A percentile compares a stretch with the other conserved stretches of the same genome.
Conservation (phyloP, 2,329 filamentous ascomycete genomes). For the Claviceps quebecensis region DNA sequence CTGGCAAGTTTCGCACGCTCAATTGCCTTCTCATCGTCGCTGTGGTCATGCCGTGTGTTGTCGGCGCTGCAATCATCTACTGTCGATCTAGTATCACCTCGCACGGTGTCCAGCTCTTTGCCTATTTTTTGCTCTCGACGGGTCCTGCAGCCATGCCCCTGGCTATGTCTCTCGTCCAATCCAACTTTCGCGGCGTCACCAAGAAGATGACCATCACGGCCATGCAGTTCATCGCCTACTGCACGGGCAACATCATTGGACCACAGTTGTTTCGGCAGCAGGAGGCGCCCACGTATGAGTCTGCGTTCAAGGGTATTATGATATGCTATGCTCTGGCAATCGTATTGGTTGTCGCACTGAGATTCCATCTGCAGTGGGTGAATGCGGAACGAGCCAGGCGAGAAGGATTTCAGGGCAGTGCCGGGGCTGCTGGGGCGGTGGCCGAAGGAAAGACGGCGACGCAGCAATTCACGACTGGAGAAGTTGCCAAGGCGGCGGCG, state of each 20-base stretch:
- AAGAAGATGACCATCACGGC: slow-evolving; percentile 48
- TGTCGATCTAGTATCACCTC: slow-evolving; percentile 23
- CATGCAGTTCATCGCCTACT: slow-evolving; percentile 41
- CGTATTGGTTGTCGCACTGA: slow-evolving; percentile 26
- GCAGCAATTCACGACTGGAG: slow-evolving; percentile 8
- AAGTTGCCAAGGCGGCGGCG: slow-evolving; percentile 18
- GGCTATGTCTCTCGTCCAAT: slow-evolving; percentile 38
- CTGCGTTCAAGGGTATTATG: slow-evolving; percentile 41
- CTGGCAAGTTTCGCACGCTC: slow-evolving; percentile 34
- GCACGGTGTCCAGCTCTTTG: slow-evolving; percentile 35
- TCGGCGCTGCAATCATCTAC: slow-evolving; percentile 40
- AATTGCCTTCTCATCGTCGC: slow-evolving; percentile 37
- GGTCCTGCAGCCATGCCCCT: slow-evolving; percentile 41
- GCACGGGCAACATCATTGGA: slow-evolving; percentile 40
- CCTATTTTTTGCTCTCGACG: slow-evolving; percentile 42
- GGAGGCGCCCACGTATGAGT: slow-evolving; percentile 37
- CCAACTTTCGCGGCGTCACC: slow-evolving; percentile 41
- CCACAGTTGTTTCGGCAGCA: slow-evolving; percentile 38
- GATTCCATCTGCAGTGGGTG: slow-evolving; percentile 31
- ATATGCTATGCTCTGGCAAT: slow-evolving; percentile 40
- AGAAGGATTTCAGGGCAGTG: slow-evolving; percentile 32
- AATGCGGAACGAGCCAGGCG: slow-evolving; percentile 27
- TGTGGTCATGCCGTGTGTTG: slow-evolving; percentile 35
- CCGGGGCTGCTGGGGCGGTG: slow-evolving; percentile 26
- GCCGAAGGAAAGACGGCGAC: slow-evolving; percentile 22